Percentiles rank a stretch among this genome's conserved stretches.
phyloP scores from a whole-genome alignment of 805 yeast species.

The Yarrowia sp. region DNA sequence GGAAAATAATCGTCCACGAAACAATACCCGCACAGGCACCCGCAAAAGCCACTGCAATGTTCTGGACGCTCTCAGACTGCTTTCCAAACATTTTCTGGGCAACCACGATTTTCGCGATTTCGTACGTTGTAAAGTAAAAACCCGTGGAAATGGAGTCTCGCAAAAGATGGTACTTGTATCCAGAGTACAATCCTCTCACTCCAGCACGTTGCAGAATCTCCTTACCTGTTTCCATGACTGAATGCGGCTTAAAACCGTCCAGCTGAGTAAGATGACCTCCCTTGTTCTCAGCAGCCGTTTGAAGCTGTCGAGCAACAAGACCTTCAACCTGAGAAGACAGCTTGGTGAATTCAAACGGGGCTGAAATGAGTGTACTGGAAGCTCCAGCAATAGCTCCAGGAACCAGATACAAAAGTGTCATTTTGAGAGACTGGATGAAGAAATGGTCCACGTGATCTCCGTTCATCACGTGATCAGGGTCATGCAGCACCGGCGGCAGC shows the following conservation, averaged over 20 bases:
- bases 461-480: conserved; percentile 6
- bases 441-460: conserved; percentile 23
- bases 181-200: conserved; percentile 63
- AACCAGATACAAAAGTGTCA: conserved; percentile 34
- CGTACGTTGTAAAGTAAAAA: conserved; percentile 71
- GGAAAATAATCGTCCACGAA: conserved; percentile 74
- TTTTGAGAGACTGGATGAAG: conserved; percentile 23
- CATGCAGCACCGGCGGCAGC: conserved; percentile 26
- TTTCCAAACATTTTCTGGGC: conserved; percentile 32
- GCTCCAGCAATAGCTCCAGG: conserved; percentile 71
- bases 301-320: conserved; percentile 41
- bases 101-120: conserved; percentile 59
- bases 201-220: conserved; percentile 63
- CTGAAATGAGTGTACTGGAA: conserved; percentile 50
- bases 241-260: conserved; percentile 32
- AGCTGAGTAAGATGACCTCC: conserved; percentile 36
- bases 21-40: conserved; percentile 80
- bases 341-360: conserved; percentile 85
- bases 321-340: conserved; percentile 69
- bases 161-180: conserved; percentile 61
- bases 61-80: conserved; percentile 37
- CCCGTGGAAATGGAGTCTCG: conserved; percentile 74
- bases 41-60: conserved; percentile 56
- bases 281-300: conserved; percentile 38
- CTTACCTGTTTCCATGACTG: conserved; percentile 48